These are phyloP conservation scores for Mayamaea pseudoterrestris DNA, from an alignment of 108 stramenopile genomes.

Conservation along the genomic window DNA sequence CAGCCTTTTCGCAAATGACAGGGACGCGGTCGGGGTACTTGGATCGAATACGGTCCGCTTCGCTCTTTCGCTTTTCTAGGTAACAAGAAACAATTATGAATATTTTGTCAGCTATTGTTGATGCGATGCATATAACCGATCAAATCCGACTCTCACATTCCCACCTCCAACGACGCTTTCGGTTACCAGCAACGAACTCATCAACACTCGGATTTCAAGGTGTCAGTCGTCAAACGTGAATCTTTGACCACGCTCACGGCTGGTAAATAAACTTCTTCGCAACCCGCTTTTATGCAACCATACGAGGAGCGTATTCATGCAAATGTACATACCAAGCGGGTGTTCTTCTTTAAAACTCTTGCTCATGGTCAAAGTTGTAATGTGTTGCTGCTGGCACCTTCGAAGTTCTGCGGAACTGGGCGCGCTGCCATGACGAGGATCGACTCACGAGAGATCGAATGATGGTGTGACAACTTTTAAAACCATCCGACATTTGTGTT, in stretches of 20 bases:
- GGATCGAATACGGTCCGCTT: slow-evolving; percentile 84
- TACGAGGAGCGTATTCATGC: background rate
- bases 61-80: slow-evolving; percentile 78
- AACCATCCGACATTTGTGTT: too few relatives aligned
- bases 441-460: too few relatives aligned
- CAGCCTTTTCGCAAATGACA: slow-evolving; percentile 97
- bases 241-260: slow-evolving; percentile 27
- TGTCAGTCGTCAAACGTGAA: background rate
- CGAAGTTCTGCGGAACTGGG: too few relatives aligned
- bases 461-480: too few relatives aligned
- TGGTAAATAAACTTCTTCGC: slow-evolving; percentile 77
- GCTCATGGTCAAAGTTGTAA: too few relatives aligned
- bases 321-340: slow-evolving; percentile 53
- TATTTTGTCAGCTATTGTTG: background rate
- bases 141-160: background rate
- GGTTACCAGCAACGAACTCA: background rate
- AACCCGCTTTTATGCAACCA: slow-evolving; percentile 76
- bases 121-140: background rate
- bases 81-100: background rate
- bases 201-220: background rate
- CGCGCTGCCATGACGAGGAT: too few relatives aligned
- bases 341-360: slow-evolving; percentile 85
- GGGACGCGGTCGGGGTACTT: slow-evolving; percentile 99
- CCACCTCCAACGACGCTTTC: background rate
- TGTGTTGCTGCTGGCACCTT: too few relatives aligned